Percentiles rank a stretch among this genome's conserved stretches.
These are phyloP conservation scores for Allium sativum DNA, from an alignment of 106 monocot species.

Conservation along the genomic window DNA sequence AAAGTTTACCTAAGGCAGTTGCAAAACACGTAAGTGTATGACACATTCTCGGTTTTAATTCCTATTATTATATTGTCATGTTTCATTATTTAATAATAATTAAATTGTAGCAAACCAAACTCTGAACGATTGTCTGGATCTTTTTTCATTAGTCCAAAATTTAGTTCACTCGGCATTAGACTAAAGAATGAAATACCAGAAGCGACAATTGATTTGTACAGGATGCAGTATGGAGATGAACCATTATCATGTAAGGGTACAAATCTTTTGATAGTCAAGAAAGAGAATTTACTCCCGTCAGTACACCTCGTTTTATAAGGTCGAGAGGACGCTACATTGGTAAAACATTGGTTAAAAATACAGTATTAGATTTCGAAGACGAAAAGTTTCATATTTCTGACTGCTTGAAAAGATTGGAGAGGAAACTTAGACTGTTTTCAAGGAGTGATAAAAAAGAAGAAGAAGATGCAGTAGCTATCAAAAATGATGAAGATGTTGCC, in stretches of 20 bases:
- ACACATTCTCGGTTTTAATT: too few species aligned
- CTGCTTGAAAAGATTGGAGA: conserved; percentile 42
- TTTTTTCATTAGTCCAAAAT: too few species aligned
- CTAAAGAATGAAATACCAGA: conserved; percentile 62
- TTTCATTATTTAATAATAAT: too few species aligned
- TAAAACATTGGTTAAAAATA: conserved; percentile 9
- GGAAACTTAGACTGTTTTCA: conserved; percentile 20
- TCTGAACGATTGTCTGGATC: too few species aligned
- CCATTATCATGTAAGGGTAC: conserved; percentile 1
- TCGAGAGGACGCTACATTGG: neutral
- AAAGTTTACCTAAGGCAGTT: too few species aligned
- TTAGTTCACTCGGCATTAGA: too few species aligned
- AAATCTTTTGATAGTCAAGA: conserved; percentile 9
- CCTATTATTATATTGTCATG: too few species aligned
- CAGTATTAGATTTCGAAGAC: conserved; percentile 33
- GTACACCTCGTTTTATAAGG: neutral
- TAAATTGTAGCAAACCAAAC: too few species aligned
- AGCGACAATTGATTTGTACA: conserved; percentile 41
- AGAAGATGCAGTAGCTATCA: neutral
- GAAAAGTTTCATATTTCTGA: conserved; percentile 46
- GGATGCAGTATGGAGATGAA: conserved; percentile 22
- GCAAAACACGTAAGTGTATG: too few species aligned
- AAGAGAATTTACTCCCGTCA: conserved; percentile 2
- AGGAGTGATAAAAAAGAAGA: neutral
- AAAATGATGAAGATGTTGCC: neutral